Conservation (phyloP, 2,329 filamentous ascomycete species). For the Scedosporium minutisporum region DNA sequence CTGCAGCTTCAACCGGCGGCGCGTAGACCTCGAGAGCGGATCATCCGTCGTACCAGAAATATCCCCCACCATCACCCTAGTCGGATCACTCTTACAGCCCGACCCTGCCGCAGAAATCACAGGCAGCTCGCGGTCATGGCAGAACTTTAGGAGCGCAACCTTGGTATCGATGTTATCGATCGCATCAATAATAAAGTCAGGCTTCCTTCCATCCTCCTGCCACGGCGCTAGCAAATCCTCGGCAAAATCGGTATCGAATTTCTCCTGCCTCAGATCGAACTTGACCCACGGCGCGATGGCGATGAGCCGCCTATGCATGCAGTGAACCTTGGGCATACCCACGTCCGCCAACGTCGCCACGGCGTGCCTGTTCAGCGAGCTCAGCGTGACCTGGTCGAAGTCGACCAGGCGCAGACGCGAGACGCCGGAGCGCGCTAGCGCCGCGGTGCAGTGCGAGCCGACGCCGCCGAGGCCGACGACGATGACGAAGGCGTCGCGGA, state of each 20-base stretch:
- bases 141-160: constrained; percentile 82
- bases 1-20: constrained; percentile 64
- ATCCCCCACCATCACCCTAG: constrained; percentile 79
- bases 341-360: constrained; percentile 91
- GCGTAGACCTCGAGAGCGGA: constrained; percentile 73
- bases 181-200: constrained; percentile 88
- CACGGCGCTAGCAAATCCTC: constrained; percentile 58
- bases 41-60: constrained; percentile 85
- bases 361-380: constrained; percentile 89
- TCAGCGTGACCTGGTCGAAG: constrained; percentile 95
- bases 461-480: constrained; percentile 92
- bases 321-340: constrained; percentile 83
- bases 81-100: constrained; percentile 81
- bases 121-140: constrained; percentile 63
- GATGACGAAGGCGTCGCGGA: constrained; percentile 75
- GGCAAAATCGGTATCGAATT: constrained; percentile 64
- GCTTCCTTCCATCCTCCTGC: constrained; percentile 48
- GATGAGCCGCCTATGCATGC: constrained; percentile 67
- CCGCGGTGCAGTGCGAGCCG: constrained; percentile 80
- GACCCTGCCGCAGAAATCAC: constrained; percentile 96
- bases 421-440: constrained; percentile 81
- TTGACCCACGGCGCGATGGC: constrained; percentile 86
- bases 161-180: constrained; percentile 99
- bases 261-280: constrained; percentile 77
- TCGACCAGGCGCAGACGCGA: constrained; percentile 83